phyloP scores from a whole-genome alignment of 2,329 filamentous ascomycete genomes.

The Cordyceps cicadae region DNA sequence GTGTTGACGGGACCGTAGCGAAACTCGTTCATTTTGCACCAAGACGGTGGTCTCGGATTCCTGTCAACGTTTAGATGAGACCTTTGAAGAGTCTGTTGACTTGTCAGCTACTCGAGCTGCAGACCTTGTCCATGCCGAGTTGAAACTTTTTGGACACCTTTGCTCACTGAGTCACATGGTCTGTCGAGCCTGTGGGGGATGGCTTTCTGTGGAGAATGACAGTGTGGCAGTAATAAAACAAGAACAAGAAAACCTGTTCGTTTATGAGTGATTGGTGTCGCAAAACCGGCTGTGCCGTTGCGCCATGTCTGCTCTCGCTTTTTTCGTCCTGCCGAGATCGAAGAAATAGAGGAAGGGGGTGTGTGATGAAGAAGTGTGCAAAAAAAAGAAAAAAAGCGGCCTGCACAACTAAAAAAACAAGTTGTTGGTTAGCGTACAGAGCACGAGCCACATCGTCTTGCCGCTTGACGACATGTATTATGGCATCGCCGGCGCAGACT shows the following conservation, averaged over 20 bases:
- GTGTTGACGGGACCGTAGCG: too few species aligned
- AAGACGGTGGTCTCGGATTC: neutral
- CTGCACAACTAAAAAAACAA: neutral
- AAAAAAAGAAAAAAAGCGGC: neutral
- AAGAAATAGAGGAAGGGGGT: neutral
- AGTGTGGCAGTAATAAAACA: neutral
- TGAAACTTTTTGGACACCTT: too few species aligned
- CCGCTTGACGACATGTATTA: neutral
- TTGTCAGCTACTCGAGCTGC: too few species aligned
- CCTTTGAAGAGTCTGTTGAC: neutral
- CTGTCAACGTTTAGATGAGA: neutral
- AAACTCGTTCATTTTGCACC: neutral
- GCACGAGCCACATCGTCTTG: neutral
- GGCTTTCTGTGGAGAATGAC: constrained; percentile 3
- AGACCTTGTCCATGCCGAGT: neutral
- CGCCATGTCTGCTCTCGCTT: neutral
- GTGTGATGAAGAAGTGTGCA: neutral
- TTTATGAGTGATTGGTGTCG: neutral
- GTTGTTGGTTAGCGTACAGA: neutral
- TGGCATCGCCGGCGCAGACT: neutral
- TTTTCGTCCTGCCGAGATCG: neutral
- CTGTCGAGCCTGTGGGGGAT: neutral
- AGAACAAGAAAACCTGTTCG: too few species aligned
- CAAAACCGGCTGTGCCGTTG: neutral
- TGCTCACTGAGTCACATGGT: constrained; percentile 1